Base-by-base conservation (phyloP, 2,329 filamentous ascomycete genomes). In the Dactylella cylindrospora region DNA sequence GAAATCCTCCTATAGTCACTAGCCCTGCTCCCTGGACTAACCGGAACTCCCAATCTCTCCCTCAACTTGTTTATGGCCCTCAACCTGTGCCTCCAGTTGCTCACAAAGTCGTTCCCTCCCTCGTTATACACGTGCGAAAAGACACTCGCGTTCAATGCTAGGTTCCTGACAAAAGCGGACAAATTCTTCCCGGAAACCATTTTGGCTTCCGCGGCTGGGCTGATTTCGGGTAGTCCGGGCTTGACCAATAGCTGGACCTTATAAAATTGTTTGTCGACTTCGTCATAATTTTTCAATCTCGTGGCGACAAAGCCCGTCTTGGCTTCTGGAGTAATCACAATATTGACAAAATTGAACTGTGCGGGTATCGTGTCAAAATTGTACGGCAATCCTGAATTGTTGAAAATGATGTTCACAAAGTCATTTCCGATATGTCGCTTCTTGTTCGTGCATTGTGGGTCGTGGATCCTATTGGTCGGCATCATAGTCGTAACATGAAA, bases 401-500 rank as follows among this genome's bases (percentile, higher is more conserved):
- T 98, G 79, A 94, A 98, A 55, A 98, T 85, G 68, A 98, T 95
- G 71, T 95, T 97, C 71, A 98, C 93, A 72, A 88, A 95, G 73
- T 97, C 93, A 70, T 98, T 98, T 55, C 93, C 93, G 62, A 97
- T 93, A 70, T 97, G 94, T 2, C 84, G 80, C 74, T 98, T 98
- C 76, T 98, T 98, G 72, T 83, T 80, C 64, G 85, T 84, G 70
- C 85, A 89, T 64, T 82, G 79, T 7, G 85, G 81, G 68, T 95
- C 90, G 23, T 82, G 79, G 49, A 89, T 83, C 10, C 85, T 76
- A 70, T 94, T 81, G 7, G 89, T 95, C 1, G 93, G 93, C 93
- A 98, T 98, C 79, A 97, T 90, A 3, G 91, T 98, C 3, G 88
- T 89, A 50, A 97, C 85, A 71, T 97, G 93, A 73, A 94, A 98